Percentiles rank a stretch among this genome's conserved stretches.
Conservation (phyloP, 768 basidiomycete genomes). For the Coprinopsis marcescibilis region DNA sequence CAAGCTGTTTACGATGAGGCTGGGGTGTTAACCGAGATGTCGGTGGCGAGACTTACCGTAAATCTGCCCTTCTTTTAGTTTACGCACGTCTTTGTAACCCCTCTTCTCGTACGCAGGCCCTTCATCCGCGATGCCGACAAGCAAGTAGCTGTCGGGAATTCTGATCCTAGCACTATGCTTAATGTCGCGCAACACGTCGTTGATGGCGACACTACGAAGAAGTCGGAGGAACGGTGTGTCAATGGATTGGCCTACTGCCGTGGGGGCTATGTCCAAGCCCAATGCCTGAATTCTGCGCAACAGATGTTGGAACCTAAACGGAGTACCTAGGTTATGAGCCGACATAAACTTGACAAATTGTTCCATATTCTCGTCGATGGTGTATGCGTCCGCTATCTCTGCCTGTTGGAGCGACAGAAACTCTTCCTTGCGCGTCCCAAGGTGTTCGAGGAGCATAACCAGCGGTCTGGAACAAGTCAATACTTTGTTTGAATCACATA, state of each 20-base stretch:
- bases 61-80: conserved; percentile 51
- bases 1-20: conserved; percentile 40
- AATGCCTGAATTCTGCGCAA: conserved; percentile 44
- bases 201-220: conserved; percentile 56
- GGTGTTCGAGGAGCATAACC: conserved; percentile 75
- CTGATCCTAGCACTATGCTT: conserved; percentile 73
- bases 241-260: conserved; percentile 28
- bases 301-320: conserved; percentile 46
- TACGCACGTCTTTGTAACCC: conserved; percentile 50
- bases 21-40: too few species aligned
- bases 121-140: conserved; percentile 83
- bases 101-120: conserved; percentile 53
- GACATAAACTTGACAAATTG: conserved; percentile 46
- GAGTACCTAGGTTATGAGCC: conserved; percentile 36
- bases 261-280: conserved; percentile 40
- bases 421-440: conserved; percentile 50
- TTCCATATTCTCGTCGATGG: conserved; percentile 51
- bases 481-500: not conserved
- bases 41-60: conserved; percentile 50
- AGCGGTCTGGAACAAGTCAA: conserved; percentile 42
- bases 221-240: conserved; percentile 54
- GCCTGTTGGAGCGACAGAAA: conserved; percentile 60
- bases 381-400: conserved; percentile 51
- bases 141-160: conserved; percentile 58
- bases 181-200: conserved; percentile 62